phyloP scores from a whole-genome alignment of 257 asterid genomes.

The Scutellaria baicalensis region DNA sequence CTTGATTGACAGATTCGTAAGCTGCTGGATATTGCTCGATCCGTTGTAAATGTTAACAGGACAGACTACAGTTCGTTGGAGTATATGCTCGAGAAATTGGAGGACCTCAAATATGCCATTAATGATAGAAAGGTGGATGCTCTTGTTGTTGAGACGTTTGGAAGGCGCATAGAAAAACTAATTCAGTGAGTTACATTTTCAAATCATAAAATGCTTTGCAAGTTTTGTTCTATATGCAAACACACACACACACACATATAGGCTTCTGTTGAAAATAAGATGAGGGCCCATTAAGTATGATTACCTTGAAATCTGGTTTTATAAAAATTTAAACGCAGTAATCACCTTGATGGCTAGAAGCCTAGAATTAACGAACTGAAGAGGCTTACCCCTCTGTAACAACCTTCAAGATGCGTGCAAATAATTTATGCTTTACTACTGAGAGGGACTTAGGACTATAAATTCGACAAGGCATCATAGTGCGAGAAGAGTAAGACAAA shows the following conservation, averaged over 20 bases:
- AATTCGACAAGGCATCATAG: not conserved
- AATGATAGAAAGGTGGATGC: conserved; percentile 96
- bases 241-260: too few relatives aligned
- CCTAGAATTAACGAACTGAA: not conserved
- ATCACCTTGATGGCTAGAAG: not conserved
- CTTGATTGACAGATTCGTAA: conserved; percentile 61
- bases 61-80: conserved; percentile 72
- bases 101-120: conserved; percentile 81
- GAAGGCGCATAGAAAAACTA: conserved; percentile 91
- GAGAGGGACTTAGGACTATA: not conserved
- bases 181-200: conserved; percentile 70
- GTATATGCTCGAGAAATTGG: conserved; percentile 67
- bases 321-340: not conserved
- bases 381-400: not conserved
- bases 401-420: not conserved
- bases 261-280: conserved; percentile 5
- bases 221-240: conserved; percentile 3
- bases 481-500: conserved; percentile 8
- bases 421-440: not conserved
- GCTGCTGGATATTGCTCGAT: conserved; percentile 73
- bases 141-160: conserved; percentile 95
- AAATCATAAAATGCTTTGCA: conserved; percentile 4
- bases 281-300: not conserved
- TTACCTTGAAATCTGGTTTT: not conserved
- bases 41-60: conserved; percentile 62